Evolutionary conservation across 2,329 filamentous ascomycete genomes (phyloP), one percentile per base, ranked within the genome.

Genomic region (Orbilia quercus): DNA sequence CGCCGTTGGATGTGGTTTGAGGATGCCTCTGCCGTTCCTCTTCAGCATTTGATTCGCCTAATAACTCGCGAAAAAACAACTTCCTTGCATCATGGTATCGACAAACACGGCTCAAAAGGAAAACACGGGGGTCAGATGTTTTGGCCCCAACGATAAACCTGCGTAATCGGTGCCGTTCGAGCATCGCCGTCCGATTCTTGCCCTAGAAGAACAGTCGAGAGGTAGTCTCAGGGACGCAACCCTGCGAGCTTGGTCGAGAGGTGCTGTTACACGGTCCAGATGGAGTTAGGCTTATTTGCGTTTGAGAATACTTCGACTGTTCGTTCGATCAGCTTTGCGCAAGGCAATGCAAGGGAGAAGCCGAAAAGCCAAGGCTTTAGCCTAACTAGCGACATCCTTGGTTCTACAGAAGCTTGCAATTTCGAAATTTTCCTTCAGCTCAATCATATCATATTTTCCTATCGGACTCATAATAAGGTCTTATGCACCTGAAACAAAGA

Each of bases 51-150:
- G 69, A 73, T 73, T 73, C 69, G 69, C 36, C 54, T 73, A 23
- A 22, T n/a, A 58, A 51, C 44, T 14, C n/a, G n/a, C n/a, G n/a
- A 45, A 66, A 57, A 36, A 45, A 66, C 44, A 66, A 51, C 23
- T 53, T 67, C 59, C 60, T n/a, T 54, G 54, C 60, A 66, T 55
- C 28, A 48, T 47, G 51, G 50, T 67, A 66, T 73, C 67, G 54
- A 65, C 67, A 72, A 72, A 72, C 69, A 73, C 69, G 69, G 69
- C 69, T 66, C 60, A 54, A 45, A 66, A 40, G 54, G 47, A 65
- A 53, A 62, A 20, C 28, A 57, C 44, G 60, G 69, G 69, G 60
- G 54, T 55, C 50, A 63, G 51, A 40, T 65, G 69, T 73, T 73
- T 66, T 73, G 67, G 54, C 48, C 54, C 45, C 48, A 57, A 51